Base-by-base conservation (phyloP, 306 rosid species). In the Lathyrus aphaca region DNA sequence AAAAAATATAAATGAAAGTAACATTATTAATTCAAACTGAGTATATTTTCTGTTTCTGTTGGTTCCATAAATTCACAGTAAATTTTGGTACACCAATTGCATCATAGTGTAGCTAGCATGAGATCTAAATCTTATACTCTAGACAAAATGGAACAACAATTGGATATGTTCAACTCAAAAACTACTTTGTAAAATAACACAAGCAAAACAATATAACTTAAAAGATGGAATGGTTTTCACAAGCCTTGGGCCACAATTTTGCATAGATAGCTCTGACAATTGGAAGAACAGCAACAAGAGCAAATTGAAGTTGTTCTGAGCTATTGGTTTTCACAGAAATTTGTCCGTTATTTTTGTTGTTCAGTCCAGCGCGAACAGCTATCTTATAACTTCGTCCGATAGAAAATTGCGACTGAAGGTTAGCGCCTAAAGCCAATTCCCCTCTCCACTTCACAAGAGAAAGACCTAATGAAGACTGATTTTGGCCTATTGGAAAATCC, bases 341-440 rank as follows among this genome's bases (percentile, higher is more conserved):
- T 86, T 94, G 98, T 59, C 98, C 98, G 18, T 92, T 90, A 72
- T 78, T 83, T 84, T 94, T 94, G 86, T 90, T 94, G 95, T 94
- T 94, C 83, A 94, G 74, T 77, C 88, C 92, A 38, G 95, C 92
- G n/a, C 97, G 97, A 48, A 94, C 86, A 1, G 82, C 90, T 74
- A 94, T 72, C 86, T 90, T 94, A 84, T 86, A 88, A 81, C 83
- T 80, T 66, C 96, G 84, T 49, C 97, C 96, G 30, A 90, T 6
- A 11, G 98, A 90, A 81, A 94, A 55, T 64, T 90, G 97, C 17
- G 97, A 88, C 86, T 86, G 90, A 43, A 94, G 58, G 77, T 89
- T 92, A 13, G 92, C 89, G 44, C 95, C 95, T 39, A 88, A 50
- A 35, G 96, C 96, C 74, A 80, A 72, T 78, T 90, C 97, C 43